Percentiles rank a stretch among this genome's conserved stretches.
These are phyloP conservation scores for Gracilaria caudata DNA, from an alignment of 23 red algal genomes.

Conservation along the genomic window DNA sequence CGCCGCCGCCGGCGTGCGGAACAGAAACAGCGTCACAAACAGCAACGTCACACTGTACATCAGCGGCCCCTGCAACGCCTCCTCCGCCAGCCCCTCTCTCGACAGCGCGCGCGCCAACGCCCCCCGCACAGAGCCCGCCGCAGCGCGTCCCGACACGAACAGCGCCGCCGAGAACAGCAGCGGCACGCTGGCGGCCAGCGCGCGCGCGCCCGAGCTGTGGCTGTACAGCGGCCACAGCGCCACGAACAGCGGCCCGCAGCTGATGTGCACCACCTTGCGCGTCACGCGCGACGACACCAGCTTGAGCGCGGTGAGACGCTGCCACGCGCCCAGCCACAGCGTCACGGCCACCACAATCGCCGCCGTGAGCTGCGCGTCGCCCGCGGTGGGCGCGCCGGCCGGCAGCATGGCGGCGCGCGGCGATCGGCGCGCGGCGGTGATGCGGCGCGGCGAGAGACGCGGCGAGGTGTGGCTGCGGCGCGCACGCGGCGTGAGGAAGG, in stretches of 20 bases:
- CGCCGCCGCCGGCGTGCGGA: not conserved
- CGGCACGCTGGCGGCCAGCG: slow-evolving; percentile 2
- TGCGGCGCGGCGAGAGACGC: too few relatives aligned
- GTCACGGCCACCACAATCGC: not conserved
- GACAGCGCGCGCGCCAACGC: slow-evolving; percentile 28
- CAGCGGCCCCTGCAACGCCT: slow-evolving; percentile 18
- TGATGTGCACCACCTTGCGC: slow-evolving; percentile 27
- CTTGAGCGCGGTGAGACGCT: not conserved
- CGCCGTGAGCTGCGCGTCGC: slow-evolving; percentile 14
- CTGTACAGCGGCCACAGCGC: slow-evolving; percentile 39
- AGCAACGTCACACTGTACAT: slow-evolving; percentile 5
- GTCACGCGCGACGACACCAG: slow-evolving; percentile 12
- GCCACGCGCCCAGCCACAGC: slow-evolving; percentile 26
- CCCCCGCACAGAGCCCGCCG: not conserved
- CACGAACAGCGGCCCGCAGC: slow-evolving; percentile 8
- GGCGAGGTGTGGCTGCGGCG: too few relatives aligned
- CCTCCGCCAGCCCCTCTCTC: not conserved
- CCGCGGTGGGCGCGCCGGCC: not conserved
- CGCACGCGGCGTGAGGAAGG: too few relatives aligned
- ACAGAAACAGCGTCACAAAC: not conserved
- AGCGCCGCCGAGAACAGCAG: not conserved
- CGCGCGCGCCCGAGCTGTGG: not conserved
- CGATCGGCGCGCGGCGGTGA: not conserved
- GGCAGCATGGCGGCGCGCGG: not conserved
- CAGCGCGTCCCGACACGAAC: not conserved